A percentile compares a stretch with the other conserved stretches of the same genome.
Evolutionary conservation across 2,329 filamentous ascomycete genomes (phyloP).

Genomic region (Fusarium oligoseptatum): DNA sequence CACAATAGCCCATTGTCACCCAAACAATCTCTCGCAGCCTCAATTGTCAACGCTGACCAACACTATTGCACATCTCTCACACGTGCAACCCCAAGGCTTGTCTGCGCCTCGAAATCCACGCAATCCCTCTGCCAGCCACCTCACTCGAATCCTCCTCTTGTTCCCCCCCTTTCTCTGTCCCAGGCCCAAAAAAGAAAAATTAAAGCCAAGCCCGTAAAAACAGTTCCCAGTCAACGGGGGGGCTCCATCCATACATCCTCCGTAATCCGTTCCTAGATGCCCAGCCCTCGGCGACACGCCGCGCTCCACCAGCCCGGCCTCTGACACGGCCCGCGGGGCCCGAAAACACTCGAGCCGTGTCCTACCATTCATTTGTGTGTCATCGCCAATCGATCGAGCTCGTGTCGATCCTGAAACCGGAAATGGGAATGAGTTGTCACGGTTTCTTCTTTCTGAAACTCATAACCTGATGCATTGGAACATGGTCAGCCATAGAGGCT

Average conservation of each 20-base stretch:
- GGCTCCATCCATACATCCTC: background rate
- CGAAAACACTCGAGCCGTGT: background rate
- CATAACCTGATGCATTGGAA: background rate
- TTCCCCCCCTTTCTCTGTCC: background rate
- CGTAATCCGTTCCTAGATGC: background rate
- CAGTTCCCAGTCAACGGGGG: background rate
- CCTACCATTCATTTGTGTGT: background rate
- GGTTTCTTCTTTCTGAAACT: background rate
- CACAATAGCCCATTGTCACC: background rate
- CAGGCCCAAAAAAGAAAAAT: background rate
- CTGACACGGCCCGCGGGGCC: background rate
- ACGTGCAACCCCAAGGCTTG: constrained; percentile 16
- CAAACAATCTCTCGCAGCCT: constrained; percentile 4
- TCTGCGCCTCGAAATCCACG: constrained; percentile 39
- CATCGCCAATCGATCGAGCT: constrained; percentile 3
- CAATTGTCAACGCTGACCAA: constrained; percentile 22
- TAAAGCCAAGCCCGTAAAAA: background rate
- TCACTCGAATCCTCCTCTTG: background rate
- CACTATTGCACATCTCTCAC: constrained; percentile 1
- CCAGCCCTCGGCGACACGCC: constrained; percentile 1
- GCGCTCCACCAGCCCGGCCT: background rate
- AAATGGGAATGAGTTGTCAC: background rate
- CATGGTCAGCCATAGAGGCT: background rate
- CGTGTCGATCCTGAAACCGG: background rate
- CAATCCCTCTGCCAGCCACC: constrained; percentile 23